Evolutionary conservation across 2,329 filamentous ascomycete species (phyloP), one percentile per base, ranked within the genome.

Genomic region (Xylariaceae sp.): DNA sequence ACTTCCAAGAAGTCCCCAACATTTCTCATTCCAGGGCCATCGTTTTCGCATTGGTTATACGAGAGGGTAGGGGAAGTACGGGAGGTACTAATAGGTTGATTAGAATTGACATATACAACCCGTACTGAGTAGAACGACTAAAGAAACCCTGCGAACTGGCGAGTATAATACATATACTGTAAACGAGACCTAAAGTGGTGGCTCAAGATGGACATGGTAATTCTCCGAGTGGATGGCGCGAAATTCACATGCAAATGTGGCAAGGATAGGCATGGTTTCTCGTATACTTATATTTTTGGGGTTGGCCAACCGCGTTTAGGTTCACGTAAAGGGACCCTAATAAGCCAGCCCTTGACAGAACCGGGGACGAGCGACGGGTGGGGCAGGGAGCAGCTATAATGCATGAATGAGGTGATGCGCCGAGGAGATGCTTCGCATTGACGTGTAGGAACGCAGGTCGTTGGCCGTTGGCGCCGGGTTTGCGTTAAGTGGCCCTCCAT

Each of bases 401-500:
- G 53, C 49, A 58, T 50, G 55, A 42, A 47, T 29, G 47, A 53
- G 45, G 37, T 48, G 36, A 47, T 43, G 12, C n/a, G 18, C 30
- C 41, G 41, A 29, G 29, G 32, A 41, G n/a, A 46, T 48, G 34
- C 51, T 37, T 56, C 37, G 53, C 47, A 49, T 55, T 49, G 43
- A 53, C 37, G 39, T 50, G 21, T 47, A 45, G 21, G 36, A 41
- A 52, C 32, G 16, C n/a, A 49, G 47, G 32, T 22, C 21, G 43
- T 36, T 16, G 19, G 34, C 42, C 34, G 45, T 47, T 49, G 47
- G 42, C 46, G 43, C 55, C 49, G 34, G 52, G 44, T 41, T 21
- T 53, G n/a, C 21, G 9, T 41, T 26, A 48, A 40, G 40, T 43
- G 40, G 29, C 6, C n/a, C 22, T 51, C 55, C 58, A 60, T 59